Evolutionary conservation across 2,329 filamentous ascomycete genomes (phyloP).

Genomic region (Fusarium udum): DNA sequence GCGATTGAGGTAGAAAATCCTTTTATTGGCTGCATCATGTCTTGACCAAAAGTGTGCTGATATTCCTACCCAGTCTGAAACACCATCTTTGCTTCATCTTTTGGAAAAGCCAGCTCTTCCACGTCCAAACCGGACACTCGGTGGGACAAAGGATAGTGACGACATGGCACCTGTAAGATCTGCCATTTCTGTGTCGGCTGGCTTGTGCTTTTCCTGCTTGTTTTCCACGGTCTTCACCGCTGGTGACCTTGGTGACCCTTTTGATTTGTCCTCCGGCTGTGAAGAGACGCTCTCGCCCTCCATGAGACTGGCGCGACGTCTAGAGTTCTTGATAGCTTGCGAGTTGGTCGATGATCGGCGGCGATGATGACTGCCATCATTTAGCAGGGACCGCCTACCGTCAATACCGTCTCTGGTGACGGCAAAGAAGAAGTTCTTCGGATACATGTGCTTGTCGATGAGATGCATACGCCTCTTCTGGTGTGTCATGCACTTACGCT

Average conservation of each 20-base stretch:
- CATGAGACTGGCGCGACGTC: slow-evolving; percentile 47
- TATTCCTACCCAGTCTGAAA: slow-evolving; percentile 41
- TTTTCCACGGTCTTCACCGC: slow-evolving; percentile 23
- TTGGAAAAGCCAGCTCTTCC: slow-evolving; percentile 64
- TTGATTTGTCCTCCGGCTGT: slow-evolving; percentile 22
- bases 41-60: slow-evolving; percentile 48
- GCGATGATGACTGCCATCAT: slow-evolving; percentile 62
- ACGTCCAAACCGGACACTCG: slow-evolving; percentile 72
- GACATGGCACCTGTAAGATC: slow-evolving; percentile 75
- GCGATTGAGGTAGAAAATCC: slow-evolving; percentile 50
- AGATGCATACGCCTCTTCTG: slow-evolving; percentile 88
- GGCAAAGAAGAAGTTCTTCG: slow-evolving; percentile 86
- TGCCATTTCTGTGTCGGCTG: slow-evolving; percentile 66
- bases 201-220: slow-evolving; percentile 32
- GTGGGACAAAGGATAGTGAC: slow-evolving; percentile 74
- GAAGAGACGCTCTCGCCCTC: slow-evolving; percentile 37
- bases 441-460: slow-evolving; percentile 94
- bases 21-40: slow-evolving; percentile 45
- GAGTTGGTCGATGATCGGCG: slow-evolving; percentile 57
- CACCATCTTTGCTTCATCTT: slow-evolving; percentile 45
- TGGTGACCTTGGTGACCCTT: slow-evolving; percentile 29
- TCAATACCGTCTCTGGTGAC: slow-evolving; percentile 92
- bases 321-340: slow-evolving; percentile 48
- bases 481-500: slow-evolving; percentile 82
- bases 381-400: slow-evolving; percentile 79